Conservation (phyloP, 768 basidiomycete genomes). For the Gymnopilus junonius region DNA sequence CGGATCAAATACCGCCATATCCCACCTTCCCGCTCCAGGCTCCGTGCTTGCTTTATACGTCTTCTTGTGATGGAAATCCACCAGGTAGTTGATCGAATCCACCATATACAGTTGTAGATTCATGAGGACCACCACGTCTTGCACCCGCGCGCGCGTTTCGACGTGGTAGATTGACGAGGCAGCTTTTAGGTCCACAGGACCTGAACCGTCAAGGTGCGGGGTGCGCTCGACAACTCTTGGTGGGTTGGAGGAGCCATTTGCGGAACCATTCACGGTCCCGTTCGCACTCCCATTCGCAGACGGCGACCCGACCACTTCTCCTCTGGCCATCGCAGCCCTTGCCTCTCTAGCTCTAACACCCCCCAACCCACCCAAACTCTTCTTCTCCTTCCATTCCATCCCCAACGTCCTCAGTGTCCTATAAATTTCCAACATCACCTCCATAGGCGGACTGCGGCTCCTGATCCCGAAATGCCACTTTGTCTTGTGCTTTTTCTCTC, state of each 20-base stretch:
- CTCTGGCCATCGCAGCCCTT: background rate
- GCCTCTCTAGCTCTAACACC: constrained; percentile 12
- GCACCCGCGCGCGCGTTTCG: constrained; percentile 88
- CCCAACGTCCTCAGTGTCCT: constrained; percentile 85
- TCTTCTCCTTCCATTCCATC: constrained; percentile 98
- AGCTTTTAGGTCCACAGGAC: constrained; percentile 65
- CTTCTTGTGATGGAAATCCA: constrained; percentile 98
- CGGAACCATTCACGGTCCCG: constrained; percentile 25
- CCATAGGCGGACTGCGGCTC: constrained; percentile 94
- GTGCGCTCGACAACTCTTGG: constrained; percentile 66
- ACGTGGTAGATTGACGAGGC: constrained; percentile 89
- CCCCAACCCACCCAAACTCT: constrained; percentile 73
- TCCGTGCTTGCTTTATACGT: constrained; percentile 81
- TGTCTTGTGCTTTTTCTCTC: constrained; percentile 76
- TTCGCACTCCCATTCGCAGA: constrained; percentile 37
- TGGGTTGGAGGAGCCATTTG: too few relatives aligned
- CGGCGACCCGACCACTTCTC: background rate
- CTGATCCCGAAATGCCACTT: constrained; percentile 99
- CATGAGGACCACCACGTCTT: constrained; percentile 96
- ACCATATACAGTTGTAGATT: constrained; percentile 98
- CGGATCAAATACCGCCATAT: constrained; percentile 60
- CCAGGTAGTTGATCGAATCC: constrained; percentile 93
- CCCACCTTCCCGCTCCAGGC: constrained; percentile 71
- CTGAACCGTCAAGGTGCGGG: constrained; percentile 61
- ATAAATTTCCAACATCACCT: constrained; percentile 99